Percentiles rank a stretch among this genome's conserved stretches.
Conservation (phyloP, 2,329 filamentous ascomycete species). For the Chrysoporthe cubensis region DNA sequence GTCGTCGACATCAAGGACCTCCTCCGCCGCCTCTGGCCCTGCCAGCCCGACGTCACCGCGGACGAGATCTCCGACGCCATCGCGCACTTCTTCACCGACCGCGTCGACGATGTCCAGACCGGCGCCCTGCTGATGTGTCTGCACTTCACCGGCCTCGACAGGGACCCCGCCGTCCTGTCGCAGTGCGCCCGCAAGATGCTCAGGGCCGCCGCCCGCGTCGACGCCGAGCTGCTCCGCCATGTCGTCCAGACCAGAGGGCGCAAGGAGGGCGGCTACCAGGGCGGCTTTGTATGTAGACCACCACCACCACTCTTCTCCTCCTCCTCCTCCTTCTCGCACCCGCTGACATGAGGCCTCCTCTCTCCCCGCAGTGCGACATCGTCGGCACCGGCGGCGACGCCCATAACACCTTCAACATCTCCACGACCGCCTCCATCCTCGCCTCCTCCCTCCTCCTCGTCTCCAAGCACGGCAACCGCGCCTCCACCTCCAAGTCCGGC, state of each 20-base stretch:
- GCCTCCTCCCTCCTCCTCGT: conserved; percentile 83
- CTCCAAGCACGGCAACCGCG: conserved; percentile 94
- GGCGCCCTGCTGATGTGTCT: conserved; percentile 86
- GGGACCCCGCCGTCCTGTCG: conserved; percentile 81
- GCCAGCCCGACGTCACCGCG: conserved; percentile 62
- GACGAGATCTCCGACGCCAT: conserved; percentile 89
- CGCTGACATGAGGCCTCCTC: conserved; percentile 7
- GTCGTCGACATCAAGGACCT: conserved; percentile 69
- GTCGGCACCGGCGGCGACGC: conserved; percentile 96
- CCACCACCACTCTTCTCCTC: background rate
- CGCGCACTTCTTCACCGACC: conserved; percentile 88
- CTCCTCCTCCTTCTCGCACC: background rate
- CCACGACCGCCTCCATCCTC: conserved; percentile 89
- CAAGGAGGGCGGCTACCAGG: conserved; percentile 74
- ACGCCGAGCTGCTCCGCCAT: conserved; percentile 62
- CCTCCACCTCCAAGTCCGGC: conserved; percentile 92
- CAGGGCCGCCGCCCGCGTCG: conserved; percentile 73
- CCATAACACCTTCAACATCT: conserved; percentile 98
- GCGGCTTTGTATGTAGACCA: conserved; percentile 72
- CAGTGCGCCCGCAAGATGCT: conserved; percentile 86
- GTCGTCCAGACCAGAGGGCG: conserved; percentile 64
- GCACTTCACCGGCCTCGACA: conserved; percentile 87
- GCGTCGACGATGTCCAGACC: conserved; percentile 84
- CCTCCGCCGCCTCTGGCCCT: conserved; percentile 69
- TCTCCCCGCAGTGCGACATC: conserved; percentile 75